These are phyloP conservation scores for Phycomyces nitens DNA, from an alignment of 192 early-diverging fungal species.

Conservation along the genomic window DNA sequence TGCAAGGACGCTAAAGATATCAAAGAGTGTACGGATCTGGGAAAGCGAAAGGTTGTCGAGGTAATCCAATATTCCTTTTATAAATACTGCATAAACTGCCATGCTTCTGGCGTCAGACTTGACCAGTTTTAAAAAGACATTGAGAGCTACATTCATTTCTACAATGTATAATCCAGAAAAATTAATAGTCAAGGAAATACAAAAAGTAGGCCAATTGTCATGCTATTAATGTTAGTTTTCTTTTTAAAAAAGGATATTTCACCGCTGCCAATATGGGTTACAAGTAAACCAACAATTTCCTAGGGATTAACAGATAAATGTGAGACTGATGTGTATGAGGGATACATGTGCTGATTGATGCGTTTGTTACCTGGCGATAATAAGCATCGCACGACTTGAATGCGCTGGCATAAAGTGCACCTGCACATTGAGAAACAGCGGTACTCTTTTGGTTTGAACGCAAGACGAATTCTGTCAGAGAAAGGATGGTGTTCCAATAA, in stretches of 20 bases:
- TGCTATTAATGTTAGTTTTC: not conserved
- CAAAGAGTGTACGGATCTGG: conserved; percentile 64
- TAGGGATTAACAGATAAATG: conserved; percentile 4
- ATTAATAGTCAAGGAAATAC: not conserved
- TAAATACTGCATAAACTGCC: conserved; percentile 59
- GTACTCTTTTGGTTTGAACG: conserved; percentile 48
- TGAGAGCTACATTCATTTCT: conserved; percentile 63
- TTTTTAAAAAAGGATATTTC: conserved; percentile 33
- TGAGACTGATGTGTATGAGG: not conserved
- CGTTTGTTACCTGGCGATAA: conserved; percentile 53
- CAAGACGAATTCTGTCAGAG: conserved; percentile 58
- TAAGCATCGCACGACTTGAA: conserved; percentile 61
- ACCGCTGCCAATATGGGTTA: conserved; percentile 75
- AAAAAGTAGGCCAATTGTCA: not conserved
- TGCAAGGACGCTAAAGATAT: conserved; percentile 61
- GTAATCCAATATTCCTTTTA: conserved; percentile 72
- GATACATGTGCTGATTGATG: not conserved
- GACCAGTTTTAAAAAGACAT: conserved; percentile 53
- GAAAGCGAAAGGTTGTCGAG: conserved; percentile 62
- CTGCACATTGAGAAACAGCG: conserved; percentile 37
- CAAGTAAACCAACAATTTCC: conserved; percentile 74
- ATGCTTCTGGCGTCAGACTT: conserved; percentile 43
- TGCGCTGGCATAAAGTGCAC: conserved; percentile 44
- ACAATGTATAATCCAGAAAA: conserved; percentile 20
- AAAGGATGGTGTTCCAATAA: conserved; percentile 49